phyloP scores from a whole-genome alignment of 2,329 filamentous ascomycete species.

The Byssoonygena ceratinophila region DNA sequence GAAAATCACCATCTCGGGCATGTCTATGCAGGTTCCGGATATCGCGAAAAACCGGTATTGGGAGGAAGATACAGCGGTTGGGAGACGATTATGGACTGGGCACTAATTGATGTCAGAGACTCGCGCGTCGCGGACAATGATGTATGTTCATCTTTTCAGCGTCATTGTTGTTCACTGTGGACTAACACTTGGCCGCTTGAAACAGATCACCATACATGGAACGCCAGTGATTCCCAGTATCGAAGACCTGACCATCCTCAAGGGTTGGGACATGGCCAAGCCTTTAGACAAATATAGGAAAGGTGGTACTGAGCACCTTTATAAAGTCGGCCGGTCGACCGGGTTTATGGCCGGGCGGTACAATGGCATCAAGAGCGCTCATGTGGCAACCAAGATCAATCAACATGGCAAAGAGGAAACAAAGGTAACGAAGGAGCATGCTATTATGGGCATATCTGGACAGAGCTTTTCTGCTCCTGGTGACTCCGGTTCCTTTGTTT shows the following conservation, averaged over 20 bases:
- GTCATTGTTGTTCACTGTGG: not conserved
- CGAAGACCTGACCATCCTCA: constrained; percentile 2
- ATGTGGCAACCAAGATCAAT: constrained; percentile 6
- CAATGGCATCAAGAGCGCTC: constrained; percentile 6
- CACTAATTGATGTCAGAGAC: constrained; percentile 8
- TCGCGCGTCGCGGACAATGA: not conserved
- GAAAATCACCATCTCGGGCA: not conserved
- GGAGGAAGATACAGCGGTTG: not conserved
- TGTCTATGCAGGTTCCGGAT: constrained; percentile 6
- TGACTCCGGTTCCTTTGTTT: constrained; percentile 9
- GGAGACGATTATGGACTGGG: constrained; percentile 8
- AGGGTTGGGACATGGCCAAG: constrained; percentile 3
- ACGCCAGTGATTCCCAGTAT: not conserved
- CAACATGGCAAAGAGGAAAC: constrained; percentile 4
- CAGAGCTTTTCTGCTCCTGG: constrained; percentile 2
- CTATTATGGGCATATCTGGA: constrained; percentile 3
- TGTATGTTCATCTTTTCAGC: not conserved
- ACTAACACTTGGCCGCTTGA: not conserved
- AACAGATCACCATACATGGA: not conserved
- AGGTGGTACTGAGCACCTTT: constrained; percentile 4
- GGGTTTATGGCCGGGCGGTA: constrained; percentile 1
- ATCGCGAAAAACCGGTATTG: not conserved
- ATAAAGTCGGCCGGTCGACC: constrained; percentile 6
- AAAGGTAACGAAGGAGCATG: constrained; percentile 3
- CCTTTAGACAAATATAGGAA: not conserved